Evolutionary conservation across 1,284 basidiomycete genomes (phyloP).

Genomic region (Agroathelia rolfsii): DNA sequence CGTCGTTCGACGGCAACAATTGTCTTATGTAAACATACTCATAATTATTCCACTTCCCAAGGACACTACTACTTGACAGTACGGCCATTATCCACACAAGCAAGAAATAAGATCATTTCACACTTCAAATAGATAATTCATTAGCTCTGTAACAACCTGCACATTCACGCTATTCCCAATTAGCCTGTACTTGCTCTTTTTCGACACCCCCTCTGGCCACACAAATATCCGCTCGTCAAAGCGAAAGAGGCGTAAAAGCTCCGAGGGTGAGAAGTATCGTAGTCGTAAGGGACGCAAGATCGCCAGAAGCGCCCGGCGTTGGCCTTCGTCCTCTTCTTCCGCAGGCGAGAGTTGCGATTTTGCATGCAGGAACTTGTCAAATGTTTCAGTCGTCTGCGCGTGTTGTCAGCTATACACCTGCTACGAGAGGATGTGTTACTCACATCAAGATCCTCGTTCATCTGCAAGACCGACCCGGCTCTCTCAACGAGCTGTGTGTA

Average conservation of each 20-base stretch:
- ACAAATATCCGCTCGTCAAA: conserved; percentile 37
- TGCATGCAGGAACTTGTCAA: conserved; percentile 44
- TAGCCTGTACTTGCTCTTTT: conserved; percentile 59
- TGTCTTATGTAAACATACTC: no score
- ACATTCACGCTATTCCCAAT: conserved; percentile 79
- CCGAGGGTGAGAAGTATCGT: conserved; percentile 63
- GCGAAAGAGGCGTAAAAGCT: conserved; percentile 58
- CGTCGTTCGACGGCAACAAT: no score
- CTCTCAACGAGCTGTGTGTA: conserved; percentile 70
- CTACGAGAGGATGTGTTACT: conserved; percentile 14
- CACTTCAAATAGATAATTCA: conserved; percentile 42
- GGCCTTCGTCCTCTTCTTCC: conserved; percentile 27
- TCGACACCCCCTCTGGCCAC: conserved; percentile 53
- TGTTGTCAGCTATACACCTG: conserved; percentile 1
- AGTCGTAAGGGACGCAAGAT: conserved; percentile 47
- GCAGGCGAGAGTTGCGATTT: no score
- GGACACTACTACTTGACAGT: no score
- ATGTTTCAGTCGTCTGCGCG: conserved; percentile 52
- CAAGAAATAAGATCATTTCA: no score
- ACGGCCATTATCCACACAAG: no score
- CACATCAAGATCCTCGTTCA: conserved; percentile 56
- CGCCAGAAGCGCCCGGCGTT: conserved; percentile 44
- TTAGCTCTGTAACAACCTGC: conserved; percentile 45
- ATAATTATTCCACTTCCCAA: no score
- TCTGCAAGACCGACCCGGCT: conserved; percentile 64